Conservation (phyloP, 1,284 basidiomycete species). For the Coniophora puteana region DNA sequence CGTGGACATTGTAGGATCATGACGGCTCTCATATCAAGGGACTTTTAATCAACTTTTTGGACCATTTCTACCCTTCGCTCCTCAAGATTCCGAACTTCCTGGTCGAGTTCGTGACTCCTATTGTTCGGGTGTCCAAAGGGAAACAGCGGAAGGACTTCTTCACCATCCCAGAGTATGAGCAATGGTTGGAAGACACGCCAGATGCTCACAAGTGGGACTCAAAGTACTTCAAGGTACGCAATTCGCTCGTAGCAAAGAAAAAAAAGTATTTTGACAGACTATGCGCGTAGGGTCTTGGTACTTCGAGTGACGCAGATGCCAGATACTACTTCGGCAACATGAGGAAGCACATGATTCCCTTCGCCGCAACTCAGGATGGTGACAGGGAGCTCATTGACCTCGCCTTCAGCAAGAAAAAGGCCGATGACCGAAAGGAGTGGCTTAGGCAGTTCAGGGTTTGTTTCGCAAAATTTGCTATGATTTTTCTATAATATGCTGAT, state of each 20-base stretch:
- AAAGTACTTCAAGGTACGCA: slow-evolving; percentile 93
- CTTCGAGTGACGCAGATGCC: slow-evolving; percentile 85
- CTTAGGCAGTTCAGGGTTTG: slow-evolving; percentile 85
- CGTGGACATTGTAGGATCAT: slow-evolving; percentile 88
- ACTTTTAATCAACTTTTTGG: slow-evolving; percentile 96
- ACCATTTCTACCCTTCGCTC: slow-evolving; percentile 95
- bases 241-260: neutral
- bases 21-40: slow-evolving; percentile 99
- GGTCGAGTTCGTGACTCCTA: slow-evolving; percentile 98
- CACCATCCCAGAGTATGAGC: slow-evolving; percentile 96
- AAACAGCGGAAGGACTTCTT: slow-evolving; percentile 88
- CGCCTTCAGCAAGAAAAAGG: slow-evolving; percentile 99
- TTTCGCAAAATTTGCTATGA: slow-evolving; percentile 5
- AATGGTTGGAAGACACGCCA: slow-evolving; percentile 83
- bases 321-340: slow-evolving; percentile 93
- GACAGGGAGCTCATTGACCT: slow-evolving; percentile 93
- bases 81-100: slow-evolving; percentile 91
- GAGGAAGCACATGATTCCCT: slow-evolving; percentile 92
- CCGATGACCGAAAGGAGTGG: slow-evolving; percentile 99
- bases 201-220: slow-evolving; percentile 84
- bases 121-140: slow-evolving; percentile 88
- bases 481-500: no score
- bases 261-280: neutral
- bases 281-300: slow-evolving; percentile 83
- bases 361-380: slow-evolving; percentile 77